phyloP scores from a whole-genome alignment of 306 rosid species.

The Begonia peltatifolia region DNA sequence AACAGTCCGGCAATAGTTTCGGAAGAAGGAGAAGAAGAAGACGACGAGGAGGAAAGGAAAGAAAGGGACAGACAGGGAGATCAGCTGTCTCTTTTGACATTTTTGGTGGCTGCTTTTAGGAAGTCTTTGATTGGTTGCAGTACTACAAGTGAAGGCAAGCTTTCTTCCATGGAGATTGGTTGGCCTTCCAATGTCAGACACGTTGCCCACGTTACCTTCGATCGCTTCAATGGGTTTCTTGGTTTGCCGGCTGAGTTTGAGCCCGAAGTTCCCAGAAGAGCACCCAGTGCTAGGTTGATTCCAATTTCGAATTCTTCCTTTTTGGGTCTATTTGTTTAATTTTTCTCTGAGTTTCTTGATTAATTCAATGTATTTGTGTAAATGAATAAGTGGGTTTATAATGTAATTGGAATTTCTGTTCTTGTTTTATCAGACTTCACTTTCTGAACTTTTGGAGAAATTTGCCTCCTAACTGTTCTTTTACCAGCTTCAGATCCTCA shows the following conservation, averaged over 20 bases:
- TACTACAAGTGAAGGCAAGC: conserved; percentile 12
- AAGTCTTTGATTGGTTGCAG: conserved; percentile 80
- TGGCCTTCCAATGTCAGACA: conserved; percentile 92
- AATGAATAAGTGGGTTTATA: too few relatives aligned
- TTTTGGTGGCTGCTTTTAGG: conserved; percentile 62
- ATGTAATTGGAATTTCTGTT: too few relatives aligned
- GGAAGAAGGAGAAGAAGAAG: conserved; percentile 12
- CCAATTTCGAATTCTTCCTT: not conserved
- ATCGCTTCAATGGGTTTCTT: conserved; percentile 93
- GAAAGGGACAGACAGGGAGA: conserved; percentile 63
- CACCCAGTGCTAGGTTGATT: conserved; percentile 88
- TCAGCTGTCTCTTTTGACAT: conserved; percentile 61
- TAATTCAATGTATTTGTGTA: too few relatives aligned
- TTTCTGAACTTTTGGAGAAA: too few relatives aligned
- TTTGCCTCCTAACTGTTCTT: too few relatives aligned
- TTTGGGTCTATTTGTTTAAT: too few relatives aligned
- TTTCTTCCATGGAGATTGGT: conserved; percentile 87
- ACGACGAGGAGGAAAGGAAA: conserved; percentile 29
- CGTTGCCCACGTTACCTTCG: conserved; percentile 93
- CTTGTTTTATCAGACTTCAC: too few relatives aligned
- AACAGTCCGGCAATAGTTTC: conserved; percentile 27
- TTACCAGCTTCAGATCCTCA: too few relatives aligned
- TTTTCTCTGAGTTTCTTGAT: too few relatives aligned
- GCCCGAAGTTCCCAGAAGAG: conserved; percentile 82
- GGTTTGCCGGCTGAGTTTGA: conserved; percentile 94